Evolutionary conservation across 2,329 filamentous ascomycete species (phyloP), one percentile per base, ranked within the genome.

Genomic region (Botrytis deweyae): DNA sequence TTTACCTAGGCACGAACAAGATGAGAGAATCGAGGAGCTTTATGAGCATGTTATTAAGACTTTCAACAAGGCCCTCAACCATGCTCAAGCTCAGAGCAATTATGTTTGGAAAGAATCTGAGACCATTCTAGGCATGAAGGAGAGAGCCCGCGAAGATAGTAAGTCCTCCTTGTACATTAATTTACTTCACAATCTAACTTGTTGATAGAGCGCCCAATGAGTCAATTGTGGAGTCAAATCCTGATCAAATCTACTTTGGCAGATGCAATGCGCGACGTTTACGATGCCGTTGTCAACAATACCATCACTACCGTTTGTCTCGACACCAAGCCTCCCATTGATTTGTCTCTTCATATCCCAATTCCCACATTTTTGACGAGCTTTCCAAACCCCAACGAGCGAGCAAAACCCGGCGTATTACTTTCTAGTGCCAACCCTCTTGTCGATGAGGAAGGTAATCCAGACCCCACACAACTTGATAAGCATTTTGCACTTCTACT

Each of bases 31-130:
- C 64, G 88, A 92, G 62, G 93, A 97, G 76, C 91, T 98, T 80
- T 97, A 97, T 81, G 88, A 93, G 72, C 93, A 97, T 81, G 91
- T 98, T 58, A 92, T 95, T 76, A 96, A 95, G 82, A 97, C 97
- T 83, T 91, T 97, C 78, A 95, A 94, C 80, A 97, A 95, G 84
- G 93, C 93, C 5, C 89, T 97, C 80, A 97, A 96, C 81, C 96
- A 95, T 83, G 95, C 95, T 81, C 95, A 99, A 83, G 92, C 95
- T 77, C 91, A 93, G 75, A 92, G 91, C 73, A 92, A 95, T 78
- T 98, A 98, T 81, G 92, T 99, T 7, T 96, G 93, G 90, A 92
- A 92, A 79, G 94, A 99, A 81, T 93, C 93, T 4, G 94, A 96
- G 82, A 89, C 89, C 74, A 95, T 98, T 66, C 85, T 96, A 44